Evolutionary conservation across 2,329 filamentous ascomycete species (phyloP), one percentile per base, ranked within the genome.

Genomic region (Clonostachys chloroleuca): DNA sequence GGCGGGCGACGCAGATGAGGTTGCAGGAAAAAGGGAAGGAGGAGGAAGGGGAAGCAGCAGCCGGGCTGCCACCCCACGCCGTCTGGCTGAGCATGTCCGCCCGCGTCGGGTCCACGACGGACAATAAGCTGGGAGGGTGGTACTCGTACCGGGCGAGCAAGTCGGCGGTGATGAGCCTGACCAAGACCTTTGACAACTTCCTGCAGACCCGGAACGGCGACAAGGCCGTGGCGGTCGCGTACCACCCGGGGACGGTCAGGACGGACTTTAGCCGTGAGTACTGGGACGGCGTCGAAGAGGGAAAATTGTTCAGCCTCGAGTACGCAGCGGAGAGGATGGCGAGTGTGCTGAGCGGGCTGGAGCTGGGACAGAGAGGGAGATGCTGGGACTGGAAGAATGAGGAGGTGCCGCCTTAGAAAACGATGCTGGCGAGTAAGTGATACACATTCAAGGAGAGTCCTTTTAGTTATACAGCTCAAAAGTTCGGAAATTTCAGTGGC

Each of bases 211-310:
- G 75, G 40, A 75, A 77, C 49, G 81, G 75, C 1, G 76, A 78
- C 1, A 81, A 79, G 45, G 87, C 86, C 0, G 72, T 90, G 53
- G 81, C 82, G 2, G 68, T 95, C 12, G 78, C 77, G 10, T 75
- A 94, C 58, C 89, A 94, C 65, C 89, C 89, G 2, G 89, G 89
- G 4, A 94, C 89, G 2, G 88, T 94, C 43, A 83, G 78, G 69
- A 94, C 89, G 44, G 83, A 78, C 10, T 67, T 95, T 51, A 89
- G 83, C 52, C 76, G 73, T 57, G 82, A 83, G 40, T 94, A 88
- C 59, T 92, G 87, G 88, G 70, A 59, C 0, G 80, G 73, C 39
- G 82, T 86, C 40, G 72, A 73, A 42, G 73, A 78, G 54, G 72
- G 59, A 2, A 83, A 84, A 63, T 66, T 94, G 54, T 84, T 92